phyloP scores from a whole-genome alignment of 768 basidiomycete species.

The Boletellus sp. region DNA sequence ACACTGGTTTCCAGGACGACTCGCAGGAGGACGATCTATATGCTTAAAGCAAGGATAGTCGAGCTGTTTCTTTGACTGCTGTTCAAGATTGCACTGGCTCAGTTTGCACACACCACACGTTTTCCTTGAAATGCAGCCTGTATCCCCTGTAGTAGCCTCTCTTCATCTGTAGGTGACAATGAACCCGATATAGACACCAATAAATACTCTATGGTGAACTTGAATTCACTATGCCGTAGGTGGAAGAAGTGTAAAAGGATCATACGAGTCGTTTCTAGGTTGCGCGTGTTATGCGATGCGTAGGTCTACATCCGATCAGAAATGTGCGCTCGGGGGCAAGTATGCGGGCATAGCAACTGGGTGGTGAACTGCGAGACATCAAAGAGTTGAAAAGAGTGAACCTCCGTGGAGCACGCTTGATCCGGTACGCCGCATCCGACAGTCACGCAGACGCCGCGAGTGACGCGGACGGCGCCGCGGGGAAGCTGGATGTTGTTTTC shows the following conservation, averaged over 20 bases:
- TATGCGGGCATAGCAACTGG: too few relatives aligned
- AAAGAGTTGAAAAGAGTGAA: too few relatives aligned
- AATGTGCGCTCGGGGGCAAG: too few relatives aligned
- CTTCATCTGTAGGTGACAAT: conserved; percentile 4
- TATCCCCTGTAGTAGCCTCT: conserved; percentile 8
- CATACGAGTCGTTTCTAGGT: too few relatives aligned
- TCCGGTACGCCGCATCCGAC: neutral
- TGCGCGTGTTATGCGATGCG: too few relatives aligned
- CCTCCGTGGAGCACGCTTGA: too few relatives aligned
- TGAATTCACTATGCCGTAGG: too few relatives aligned
- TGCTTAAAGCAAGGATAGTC: conserved; percentile 42
- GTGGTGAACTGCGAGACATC: too few relatives aligned
- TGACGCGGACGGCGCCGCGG: too few relatives aligned
- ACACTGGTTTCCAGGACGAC: conserved; percentile 82
- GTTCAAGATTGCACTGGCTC: neutral
- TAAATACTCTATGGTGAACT: too few relatives aligned
- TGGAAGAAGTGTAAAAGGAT: too few relatives aligned
- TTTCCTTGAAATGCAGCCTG: neutral
- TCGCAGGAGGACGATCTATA: conserved; percentile 89
- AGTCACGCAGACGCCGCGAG: neutral
- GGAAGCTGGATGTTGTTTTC: neutral
- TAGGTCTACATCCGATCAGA: too few relatives aligned
- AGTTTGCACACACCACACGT: neutral
- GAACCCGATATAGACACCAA: conserved; percentile 8
- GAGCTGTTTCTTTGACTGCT: neutral